A percentile compares a stretch with the other conserved stretches of the same genome.
phyloP scores from a whole-genome alignment of 2,329 filamentous ascomycete genomes.

The Hypoxylon sp. region DNA sequence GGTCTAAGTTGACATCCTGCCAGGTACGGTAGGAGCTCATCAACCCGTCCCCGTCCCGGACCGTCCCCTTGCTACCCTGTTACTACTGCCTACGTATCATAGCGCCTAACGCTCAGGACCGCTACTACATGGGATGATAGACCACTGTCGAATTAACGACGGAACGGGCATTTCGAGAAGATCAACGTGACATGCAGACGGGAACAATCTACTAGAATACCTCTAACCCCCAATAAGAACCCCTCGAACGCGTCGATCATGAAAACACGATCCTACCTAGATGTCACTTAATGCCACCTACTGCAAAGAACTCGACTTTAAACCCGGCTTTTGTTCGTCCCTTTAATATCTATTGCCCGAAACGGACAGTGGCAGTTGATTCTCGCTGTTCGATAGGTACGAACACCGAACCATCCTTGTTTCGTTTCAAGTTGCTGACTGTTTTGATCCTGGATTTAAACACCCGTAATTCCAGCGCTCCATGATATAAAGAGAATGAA shows the following conservation, averaged over 20 bases:
- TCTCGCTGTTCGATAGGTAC: slow-evolving; percentile 38
- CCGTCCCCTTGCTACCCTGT: slow-evolving; percentile 14
- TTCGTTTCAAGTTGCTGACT: slow-evolving; percentile 31
- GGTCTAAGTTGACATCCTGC: slow-evolving; percentile 28
- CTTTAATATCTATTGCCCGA: slow-evolving; percentile 36
- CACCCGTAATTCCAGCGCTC: slow-evolving; percentile 13
- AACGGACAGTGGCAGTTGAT: slow-evolving; percentile 36
- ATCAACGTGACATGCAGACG: slow-evolving; percentile 42
- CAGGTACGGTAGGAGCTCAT: slow-evolving; percentile 37
- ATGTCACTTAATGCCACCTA: slow-evolving; percentile 37
- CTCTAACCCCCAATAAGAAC: slow-evolving; percentile 32
- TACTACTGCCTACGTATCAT: not conserved
- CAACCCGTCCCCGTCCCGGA: not conserved
- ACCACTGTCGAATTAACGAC: slow-evolving; percentile 26
- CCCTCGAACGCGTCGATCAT: slow-evolving; percentile 30
- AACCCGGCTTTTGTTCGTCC: slow-evolving; percentile 41
- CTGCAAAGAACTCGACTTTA: slow-evolving; percentile 38
- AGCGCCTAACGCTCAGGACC: not conserved
- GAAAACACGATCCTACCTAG: slow-evolving; percentile 12
- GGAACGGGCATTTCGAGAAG: slow-evolving; percentile 36
- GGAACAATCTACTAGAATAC: slow-evolving; percentile 35
- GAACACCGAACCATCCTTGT: slow-evolving; percentile 28
- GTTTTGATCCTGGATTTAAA: slow-evolving; percentile 21
- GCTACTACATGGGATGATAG: slow-evolving; percentile 6
- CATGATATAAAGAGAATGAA: slow-evolving; percentile 7